Evolutionary conservation across 441 rosid genomes (phyloP).

Genomic region (Euphorbia corollata): DNA sequence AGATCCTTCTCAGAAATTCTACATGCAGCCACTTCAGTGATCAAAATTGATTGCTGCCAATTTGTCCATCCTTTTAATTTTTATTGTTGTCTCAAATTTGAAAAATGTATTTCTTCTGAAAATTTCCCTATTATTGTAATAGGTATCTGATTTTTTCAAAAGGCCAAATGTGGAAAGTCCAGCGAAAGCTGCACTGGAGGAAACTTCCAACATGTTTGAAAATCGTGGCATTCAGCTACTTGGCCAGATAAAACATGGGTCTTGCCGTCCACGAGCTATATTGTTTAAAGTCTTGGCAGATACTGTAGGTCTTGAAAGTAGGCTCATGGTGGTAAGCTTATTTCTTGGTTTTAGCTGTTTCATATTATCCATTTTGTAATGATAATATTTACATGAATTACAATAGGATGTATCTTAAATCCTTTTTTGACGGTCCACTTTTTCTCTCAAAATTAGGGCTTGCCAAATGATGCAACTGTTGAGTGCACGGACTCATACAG

Average conservation of each 20-base stretch:
- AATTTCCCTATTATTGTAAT: constrained; percentile 16
- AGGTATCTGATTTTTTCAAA: constrained; percentile 93
- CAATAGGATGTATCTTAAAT: neutral
- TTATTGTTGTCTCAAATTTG: constrained; percentile 6
- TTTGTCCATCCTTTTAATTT: neutral
- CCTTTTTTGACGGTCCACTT: neutral
- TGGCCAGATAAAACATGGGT: constrained; percentile 91
- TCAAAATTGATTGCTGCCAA: neutral
- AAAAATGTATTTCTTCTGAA: constrained; percentile 15
- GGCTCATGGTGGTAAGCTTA: constrained; percentile 84
- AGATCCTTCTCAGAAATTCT: too few relatives aligned
- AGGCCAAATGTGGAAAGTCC: constrained; percentile 77
- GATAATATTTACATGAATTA: neutral
- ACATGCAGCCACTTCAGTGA: neutral
- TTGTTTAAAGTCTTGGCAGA: constrained; percentile 94
- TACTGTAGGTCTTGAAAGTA: constrained; percentile 88
- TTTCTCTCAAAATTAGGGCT: constrained; percentile 43
- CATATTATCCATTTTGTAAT: neutral
- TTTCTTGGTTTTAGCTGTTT: constrained; percentile 15
- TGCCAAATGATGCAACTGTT: constrained; percentile 80
- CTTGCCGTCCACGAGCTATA: constrained; percentile 94
- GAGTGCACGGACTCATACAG: constrained; percentile 72
- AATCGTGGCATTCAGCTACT: constrained; percentile 70
- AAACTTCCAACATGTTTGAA: constrained; percentile 61
- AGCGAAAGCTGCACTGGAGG: constrained; percentile 73